phyloP scores from a whole-genome alignment of 2,329 filamentous ascomycete genomes.

The Aspergillus intermedius region DNA sequence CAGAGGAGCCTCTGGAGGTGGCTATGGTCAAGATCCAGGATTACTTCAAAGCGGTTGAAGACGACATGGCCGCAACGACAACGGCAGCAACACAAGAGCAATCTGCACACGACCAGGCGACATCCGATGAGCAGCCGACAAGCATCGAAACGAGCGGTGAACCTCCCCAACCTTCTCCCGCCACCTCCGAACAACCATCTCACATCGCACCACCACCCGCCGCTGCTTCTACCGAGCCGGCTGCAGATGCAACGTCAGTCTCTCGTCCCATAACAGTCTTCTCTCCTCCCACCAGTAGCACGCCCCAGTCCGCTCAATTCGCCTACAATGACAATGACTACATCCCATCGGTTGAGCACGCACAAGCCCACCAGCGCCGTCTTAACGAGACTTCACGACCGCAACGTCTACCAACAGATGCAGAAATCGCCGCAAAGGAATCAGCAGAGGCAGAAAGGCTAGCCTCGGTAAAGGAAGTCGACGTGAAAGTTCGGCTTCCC shows the following conservation, averaged over 20 bases:
- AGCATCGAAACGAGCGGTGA: not conserved
- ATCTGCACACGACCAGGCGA: conserved; percentile 7
- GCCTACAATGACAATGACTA: conserved; percentile 68
- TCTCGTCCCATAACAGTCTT: conserved; percentile 59
- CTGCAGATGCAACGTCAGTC: conserved; percentile 34
- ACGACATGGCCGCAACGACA: conserved; percentile 16
- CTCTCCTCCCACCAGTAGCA: conserved; percentile 66
- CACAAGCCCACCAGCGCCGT: conserved; percentile 71
- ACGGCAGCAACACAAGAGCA: conserved; percentile 18
- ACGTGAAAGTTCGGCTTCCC: conserved; percentile 77
- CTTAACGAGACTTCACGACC: conserved; percentile 70
- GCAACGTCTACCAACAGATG: conserved; percentile 72
- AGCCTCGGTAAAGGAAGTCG: conserved; percentile 59
- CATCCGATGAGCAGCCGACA: conserved; percentile 6
- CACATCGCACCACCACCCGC: conserved; percentile 8
- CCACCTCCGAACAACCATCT: conserved; percentile 10
- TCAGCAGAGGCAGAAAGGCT: conserved; percentile 60
- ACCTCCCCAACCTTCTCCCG: conserved; percentile 1
- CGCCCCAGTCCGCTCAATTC: conserved; percentile 66
- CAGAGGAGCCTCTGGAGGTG: conserved; percentile 71
- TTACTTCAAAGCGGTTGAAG: conserved; percentile 56
- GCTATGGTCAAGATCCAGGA: conserved; percentile 74
- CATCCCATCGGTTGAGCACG: conserved; percentile 74
- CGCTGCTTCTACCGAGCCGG: conserved; percentile 13
- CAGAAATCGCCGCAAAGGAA: conserved; percentile 66